Percentiles rank a stretch among this genome's conserved stretches.
Conservation (phyloP, 768 basidiomycete genomes). For the Serendipita sp. region DNA sequence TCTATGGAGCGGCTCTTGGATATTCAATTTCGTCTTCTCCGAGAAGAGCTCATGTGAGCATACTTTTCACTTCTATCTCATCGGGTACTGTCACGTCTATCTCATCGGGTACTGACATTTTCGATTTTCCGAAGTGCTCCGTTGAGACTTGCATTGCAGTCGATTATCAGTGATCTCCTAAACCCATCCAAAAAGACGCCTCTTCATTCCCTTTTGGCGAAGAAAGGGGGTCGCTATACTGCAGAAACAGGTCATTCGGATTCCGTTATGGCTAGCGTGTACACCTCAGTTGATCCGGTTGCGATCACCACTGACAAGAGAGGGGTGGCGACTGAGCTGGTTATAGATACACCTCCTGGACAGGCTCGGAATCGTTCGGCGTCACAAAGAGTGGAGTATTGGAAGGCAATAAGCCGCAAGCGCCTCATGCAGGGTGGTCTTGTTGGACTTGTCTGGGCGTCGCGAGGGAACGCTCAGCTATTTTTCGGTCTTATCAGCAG, state of each 20-base stretch:
- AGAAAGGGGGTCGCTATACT: conserved; percentile 15
- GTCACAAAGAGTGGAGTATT: conserved; percentile 32
- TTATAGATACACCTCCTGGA: conserved; percentile 39
- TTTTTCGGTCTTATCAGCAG: conserved; percentile 7
- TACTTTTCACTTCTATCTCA: neutral
- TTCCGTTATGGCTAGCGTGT: conserved; percentile 14
- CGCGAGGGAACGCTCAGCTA: conserved; percentile 12
- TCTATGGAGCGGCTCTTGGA: conserved; percentile 56
- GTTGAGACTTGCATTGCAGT: conserved; percentile 33
- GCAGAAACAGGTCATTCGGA: conserved; percentile 1
- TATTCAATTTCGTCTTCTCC: conserved; percentile 55
- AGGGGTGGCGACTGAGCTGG: conserved; percentile 33
- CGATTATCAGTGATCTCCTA: conserved; percentile 31
- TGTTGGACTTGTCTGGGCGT: conserved; percentile 41
- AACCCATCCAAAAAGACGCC: conserved; percentile 1
- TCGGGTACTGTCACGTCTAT: neutral
- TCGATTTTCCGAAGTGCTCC: conserved; percentile 27
- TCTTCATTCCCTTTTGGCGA: conserved; percentile 7
- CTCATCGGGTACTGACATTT: neutral
- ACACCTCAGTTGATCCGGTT: conserved; percentile 11
- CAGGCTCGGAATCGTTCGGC: conserved; percentile 28
- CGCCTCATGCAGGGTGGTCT: conserved; percentile 46
- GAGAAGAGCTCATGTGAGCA: conserved; percentile 52
- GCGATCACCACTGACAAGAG: conserved; percentile 17
- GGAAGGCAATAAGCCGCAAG: conserved; percentile 45